phyloP scores from a whole-genome alignment of 768 basidiomycete genomes.

The Leccinum variicolor region DNA sequence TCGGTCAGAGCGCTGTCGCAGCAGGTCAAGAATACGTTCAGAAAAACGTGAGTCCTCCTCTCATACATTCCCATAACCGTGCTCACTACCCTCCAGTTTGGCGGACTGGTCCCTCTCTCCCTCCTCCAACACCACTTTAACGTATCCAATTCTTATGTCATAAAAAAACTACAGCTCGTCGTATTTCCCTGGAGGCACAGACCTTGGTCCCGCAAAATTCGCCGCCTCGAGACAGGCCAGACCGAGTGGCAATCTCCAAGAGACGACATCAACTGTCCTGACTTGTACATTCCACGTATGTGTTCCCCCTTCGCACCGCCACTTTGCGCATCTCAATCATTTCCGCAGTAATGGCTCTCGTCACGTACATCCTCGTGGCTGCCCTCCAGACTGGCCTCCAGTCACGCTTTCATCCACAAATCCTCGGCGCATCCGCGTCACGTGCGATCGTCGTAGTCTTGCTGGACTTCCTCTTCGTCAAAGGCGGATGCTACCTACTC shows the following conservation, averaged over 20 bases:
- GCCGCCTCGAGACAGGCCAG: slow-evolving; percentile 56
- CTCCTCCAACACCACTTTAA: slow-evolving; percentile 90
- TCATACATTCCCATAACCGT: slow-evolving; percentile 1
- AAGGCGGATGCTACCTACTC: slow-evolving; percentile 89
- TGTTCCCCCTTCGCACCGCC: slow-evolving; percentile 1
- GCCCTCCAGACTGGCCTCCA: slow-evolving; percentile 83
- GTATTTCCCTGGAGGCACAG: slow-evolving; percentile 96
- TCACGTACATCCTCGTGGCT: slow-evolving; percentile 90
- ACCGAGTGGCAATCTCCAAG: slow-evolving; percentile 85
- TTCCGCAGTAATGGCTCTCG: slow-evolving; percentile 82
- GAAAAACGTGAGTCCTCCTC: slow-evolving; percentile 66
- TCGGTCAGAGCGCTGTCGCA: slow-evolving; percentile 86
- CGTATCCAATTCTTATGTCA: slow-evolving; percentile 94
- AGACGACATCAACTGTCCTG: slow-evolving; percentile 94
- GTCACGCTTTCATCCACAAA: slow-evolving; percentile 80
- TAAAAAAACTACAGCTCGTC: slow-evolving; percentile 80
- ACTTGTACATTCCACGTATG: slow-evolving; percentile 92
- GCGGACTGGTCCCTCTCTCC: slow-evolving; percentile 69
- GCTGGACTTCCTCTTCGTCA: slow-evolving; percentile 86
- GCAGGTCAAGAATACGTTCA: slow-evolving; percentile 96
- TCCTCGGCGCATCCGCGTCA: slow-evolving; percentile 83
- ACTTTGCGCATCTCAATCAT: slow-evolving; percentile 9
- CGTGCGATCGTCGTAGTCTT: slow-evolving; percentile 82
- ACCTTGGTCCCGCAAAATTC: slow-evolving; percentile 75
- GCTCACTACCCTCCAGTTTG: slow-evolving; percentile 50